Evolutionary conservation across 2,329 filamentous ascomycete species (phyloP).

Genomic region (Camptophora hylomeconis): DNA sequence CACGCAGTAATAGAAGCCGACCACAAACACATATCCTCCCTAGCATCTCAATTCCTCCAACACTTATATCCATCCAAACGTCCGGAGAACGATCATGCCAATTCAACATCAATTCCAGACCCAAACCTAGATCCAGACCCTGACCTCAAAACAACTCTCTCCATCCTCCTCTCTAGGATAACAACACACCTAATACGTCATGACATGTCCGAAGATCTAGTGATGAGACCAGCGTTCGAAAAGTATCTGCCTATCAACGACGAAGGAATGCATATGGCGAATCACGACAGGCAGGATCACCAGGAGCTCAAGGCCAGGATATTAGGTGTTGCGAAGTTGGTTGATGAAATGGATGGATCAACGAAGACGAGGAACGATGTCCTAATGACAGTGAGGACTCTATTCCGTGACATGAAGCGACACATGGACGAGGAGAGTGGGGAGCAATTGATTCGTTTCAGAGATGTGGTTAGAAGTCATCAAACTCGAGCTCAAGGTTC

Average conservation of each 20-base stretch:
- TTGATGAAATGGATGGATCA: neutral
- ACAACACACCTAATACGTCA: constrained; percentile 15
- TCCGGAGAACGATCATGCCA: too few species aligned
- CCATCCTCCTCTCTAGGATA: constrained; percentile 7
- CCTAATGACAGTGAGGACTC: neutral
- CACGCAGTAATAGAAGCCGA: too few species aligned
- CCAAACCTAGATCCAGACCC: too few species aligned
- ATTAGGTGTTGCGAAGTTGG: constrained; percentile 1
- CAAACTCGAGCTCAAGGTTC: too few species aligned
- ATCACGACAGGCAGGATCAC: constrained; percentile 15
- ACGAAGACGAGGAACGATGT: constrained; percentile 2
- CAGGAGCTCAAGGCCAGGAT: constrained; percentile 6
- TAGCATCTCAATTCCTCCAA: too few species aligned
- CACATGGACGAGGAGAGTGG: constrained; percentile 14
- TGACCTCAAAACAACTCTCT: neutral
- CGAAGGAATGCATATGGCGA: constrained; percentile 9
- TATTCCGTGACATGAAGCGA: constrained; percentile 10
- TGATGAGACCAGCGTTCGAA: constrained; percentile 15
- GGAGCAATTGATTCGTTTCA: too few species aligned
- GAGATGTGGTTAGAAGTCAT: too few species aligned
- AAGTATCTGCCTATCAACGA: constrained; percentile 8
- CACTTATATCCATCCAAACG: too few species aligned
- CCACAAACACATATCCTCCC: too few species aligned
- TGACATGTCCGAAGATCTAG: constrained; percentile 14
- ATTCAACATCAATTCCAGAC: too few species aligned